phyloP scores from a whole-genome alignment of 2,329 filamentous ascomycete genomes.

The Neopestalotiopsis sp. region DNA sequence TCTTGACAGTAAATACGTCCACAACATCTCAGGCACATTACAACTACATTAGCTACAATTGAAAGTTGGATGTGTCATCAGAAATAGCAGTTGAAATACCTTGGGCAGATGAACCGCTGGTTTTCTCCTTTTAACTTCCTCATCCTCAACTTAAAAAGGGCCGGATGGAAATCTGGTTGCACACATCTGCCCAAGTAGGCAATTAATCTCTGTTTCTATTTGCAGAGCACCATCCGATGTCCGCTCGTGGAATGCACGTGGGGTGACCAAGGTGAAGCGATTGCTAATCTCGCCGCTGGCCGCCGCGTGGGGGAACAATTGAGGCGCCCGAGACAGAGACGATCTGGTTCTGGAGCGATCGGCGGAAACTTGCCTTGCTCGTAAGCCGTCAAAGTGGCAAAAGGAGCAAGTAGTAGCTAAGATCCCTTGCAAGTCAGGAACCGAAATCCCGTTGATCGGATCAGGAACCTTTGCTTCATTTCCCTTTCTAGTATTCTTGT shows the following conservation, averaged over 20 bases:
- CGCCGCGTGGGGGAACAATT: background rate
- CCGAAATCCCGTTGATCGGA: too few relatives aligned
- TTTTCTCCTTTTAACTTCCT: too few relatives aligned
- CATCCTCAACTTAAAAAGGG: background rate
- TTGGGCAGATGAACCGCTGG: too few relatives aligned
- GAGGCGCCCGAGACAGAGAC: background rate
- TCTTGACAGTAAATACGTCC: too few relatives aligned
- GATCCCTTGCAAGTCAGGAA: too few relatives aligned
- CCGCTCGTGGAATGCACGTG: background rate
- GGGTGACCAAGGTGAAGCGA: background rate
- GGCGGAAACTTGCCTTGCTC: background rate
- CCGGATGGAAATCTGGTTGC: background rate
- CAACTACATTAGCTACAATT: too few relatives aligned
- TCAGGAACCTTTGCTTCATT: too few relatives aligned
- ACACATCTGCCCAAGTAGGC: background rate
- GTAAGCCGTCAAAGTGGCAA: background rate
- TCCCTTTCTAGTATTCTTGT: too few relatives aligned
- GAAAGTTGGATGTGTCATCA: too few relatives aligned
- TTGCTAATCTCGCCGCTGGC: constrained; percentile 1
- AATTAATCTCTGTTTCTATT: background rate
- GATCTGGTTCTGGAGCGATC: constrained; percentile 3
- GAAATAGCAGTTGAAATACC: too few relatives aligned
- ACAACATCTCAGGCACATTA: too few relatives aligned
- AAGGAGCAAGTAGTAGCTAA: background rate
- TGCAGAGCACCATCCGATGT: constrained; percentile 1